Base-by-base conservation (phyloP, 2,329 filamentous ascomycete species). In the Clonostachys rhizophaga region DNA sequence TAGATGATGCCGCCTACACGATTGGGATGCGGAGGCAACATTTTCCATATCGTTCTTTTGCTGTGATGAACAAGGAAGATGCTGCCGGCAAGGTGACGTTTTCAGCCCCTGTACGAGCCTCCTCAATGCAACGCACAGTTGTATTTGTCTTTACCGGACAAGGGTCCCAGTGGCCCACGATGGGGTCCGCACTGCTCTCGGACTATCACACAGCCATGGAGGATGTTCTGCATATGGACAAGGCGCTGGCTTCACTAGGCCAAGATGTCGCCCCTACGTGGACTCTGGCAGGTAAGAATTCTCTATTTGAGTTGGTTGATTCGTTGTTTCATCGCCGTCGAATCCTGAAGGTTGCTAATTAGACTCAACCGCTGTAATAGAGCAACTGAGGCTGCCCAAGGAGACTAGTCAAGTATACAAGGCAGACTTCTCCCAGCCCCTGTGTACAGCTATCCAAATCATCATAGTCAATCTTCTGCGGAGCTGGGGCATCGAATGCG, bases 391-490 rank as follows among this genome's bases (percentile, higher is more conserved):
- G 24, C 24, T 30, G 24, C 24, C 24, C 24, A 30, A 30, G 24
- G 24, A 30, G 4, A 30, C 5, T 2, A 37, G 40, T 17, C 30
- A 42, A 34, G 33, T 46, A 10, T 43, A 40, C 20, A 20, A 52
- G 20, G 53, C 54, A 6, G 45, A 44, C n/a, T 41, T 55, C 30
- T 52, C 53, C 1, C 66, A 70, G 46, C 58, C 68, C 2, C 36
- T 64, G 5, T 68, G 61, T 46, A 67, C 63, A 3, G 57, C 58
- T 3, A 46, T 64, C 14, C 73, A 76, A 51, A 54, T 76, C 9
- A 68, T 55, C 2, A 52, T 76, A 2, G 60, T 70, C 1, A 61
- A 70, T 7, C 55, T 71, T 1, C 58, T 74, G 6, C 43, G 42
- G 2, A 49, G 49, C 7, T 58, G 56, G 45, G 59, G 63, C 8